Conservation (phyloP, 345 rosid species). For the Linum trigynum region DNA sequence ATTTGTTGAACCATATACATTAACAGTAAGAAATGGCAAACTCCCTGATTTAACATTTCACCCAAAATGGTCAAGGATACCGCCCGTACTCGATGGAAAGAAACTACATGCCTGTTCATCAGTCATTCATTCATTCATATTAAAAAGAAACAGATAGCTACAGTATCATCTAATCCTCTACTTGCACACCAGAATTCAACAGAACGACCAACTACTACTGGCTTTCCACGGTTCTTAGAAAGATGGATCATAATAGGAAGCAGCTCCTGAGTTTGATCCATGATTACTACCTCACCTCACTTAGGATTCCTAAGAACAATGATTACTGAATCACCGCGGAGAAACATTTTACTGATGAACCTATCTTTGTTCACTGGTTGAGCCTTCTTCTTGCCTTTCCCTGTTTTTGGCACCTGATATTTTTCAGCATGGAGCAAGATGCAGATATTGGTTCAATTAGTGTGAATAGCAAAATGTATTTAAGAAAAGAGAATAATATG, state of each 20-base stretch:
- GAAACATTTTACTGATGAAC: conserved; percentile 97
- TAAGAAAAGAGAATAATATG: neutral
- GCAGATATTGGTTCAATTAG: neutral
- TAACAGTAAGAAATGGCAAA: too few species aligned
- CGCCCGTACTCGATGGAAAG: too few species aligned
- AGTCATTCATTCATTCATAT: too few species aligned
- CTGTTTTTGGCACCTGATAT: conserved; percentile 74
- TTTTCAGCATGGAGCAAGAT: neutral
- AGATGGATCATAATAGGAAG: neutral
- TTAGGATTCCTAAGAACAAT: conserved; percentile 95
- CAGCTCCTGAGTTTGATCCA: neutral
- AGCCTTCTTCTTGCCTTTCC: conserved; percentile 98
- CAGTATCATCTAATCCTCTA: neutral
- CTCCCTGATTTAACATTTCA: too few species aligned
- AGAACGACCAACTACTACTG: neutral
- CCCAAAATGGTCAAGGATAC: too few species aligned
- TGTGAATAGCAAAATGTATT: neutral
- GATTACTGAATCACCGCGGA: conserved; percentile 95
- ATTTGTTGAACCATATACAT: too few species aligned
- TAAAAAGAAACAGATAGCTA: too few species aligned
- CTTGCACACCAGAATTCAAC: neutral
- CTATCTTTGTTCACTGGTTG: conserved; percentile 87
- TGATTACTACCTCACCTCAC: conserved; percentile 20
- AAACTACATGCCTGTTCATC: too few species aligned
- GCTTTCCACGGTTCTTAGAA: neutral